Conservation (phyloP, 2,329 filamentous ascomycete species). For the Clarireedia homoeocarpa region DNA sequence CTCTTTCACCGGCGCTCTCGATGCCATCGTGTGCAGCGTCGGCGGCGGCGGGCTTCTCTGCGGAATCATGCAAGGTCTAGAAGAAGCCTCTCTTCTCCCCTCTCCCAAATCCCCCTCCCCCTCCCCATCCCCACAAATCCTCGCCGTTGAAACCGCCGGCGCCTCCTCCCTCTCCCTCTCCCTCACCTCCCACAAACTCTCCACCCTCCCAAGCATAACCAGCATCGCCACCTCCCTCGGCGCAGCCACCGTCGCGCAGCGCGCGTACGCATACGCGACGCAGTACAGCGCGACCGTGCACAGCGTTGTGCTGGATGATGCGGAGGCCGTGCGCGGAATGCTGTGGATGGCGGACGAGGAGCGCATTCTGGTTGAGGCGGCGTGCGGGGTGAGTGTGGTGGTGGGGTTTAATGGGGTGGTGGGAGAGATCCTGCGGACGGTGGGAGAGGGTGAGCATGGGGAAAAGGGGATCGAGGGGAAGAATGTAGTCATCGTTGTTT, state of each 20-base stretch:
- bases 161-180: constrained; percentile 62
- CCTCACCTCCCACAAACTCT: constrained; percentile 45
- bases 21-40: constrained; percentile 69
- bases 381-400: constrained; percentile 76
- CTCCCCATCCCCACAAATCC: constrained; percentile 37
- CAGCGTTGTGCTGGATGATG: constrained; percentile 60
- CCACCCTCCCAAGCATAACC: constrained; percentile 64
- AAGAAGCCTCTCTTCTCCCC: not conserved
- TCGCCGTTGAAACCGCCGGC: constrained; percentile 71
- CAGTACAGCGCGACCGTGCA: constrained; percentile 39
- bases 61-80: constrained; percentile 59
- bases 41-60: constrained; percentile 76
- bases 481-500: constrained; percentile 78
- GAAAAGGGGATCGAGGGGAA: constrained; percentile 69
- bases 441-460: constrained; percentile 72
- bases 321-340: constrained; percentile 71
- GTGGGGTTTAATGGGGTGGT: constrained; percentile 57
- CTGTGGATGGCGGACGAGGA: constrained; percentile 76
- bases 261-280: constrained; percentile 57
- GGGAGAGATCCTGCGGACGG: constrained; percentile 31
- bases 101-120: not conserved
- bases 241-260: constrained; percentile 59
- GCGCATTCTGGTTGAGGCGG: constrained; percentile 70
- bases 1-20: constrained; percentile 26
- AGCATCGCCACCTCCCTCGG: constrained; percentile 70